phyloP scores from a whole-genome alignment of 768 basidiomycete species.

The Dendrothele bispora region DNA sequence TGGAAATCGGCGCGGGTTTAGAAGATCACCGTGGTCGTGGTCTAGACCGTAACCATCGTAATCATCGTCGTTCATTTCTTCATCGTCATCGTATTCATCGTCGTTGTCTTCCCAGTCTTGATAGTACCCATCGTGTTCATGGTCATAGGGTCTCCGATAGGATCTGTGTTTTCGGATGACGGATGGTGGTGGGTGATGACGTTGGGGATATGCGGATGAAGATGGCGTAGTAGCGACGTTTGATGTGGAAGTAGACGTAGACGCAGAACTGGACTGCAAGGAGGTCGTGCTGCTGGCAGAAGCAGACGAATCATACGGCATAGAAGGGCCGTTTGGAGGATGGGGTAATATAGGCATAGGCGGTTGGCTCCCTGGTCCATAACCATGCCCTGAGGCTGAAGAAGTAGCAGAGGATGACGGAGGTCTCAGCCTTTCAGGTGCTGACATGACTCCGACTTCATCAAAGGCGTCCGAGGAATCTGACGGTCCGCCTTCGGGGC shows the following conservation, averaged over 20 bases:
- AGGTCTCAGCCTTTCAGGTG: too few species aligned
- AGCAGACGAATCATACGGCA: neutral
- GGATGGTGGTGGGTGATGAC: neutral
- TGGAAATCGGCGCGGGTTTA: too few species aligned
- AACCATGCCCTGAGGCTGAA: neutral
- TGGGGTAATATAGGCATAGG: too few species aligned
- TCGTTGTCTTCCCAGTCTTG: neutral
- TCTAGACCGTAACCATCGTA: conserved; percentile 19
- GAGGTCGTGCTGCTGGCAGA: too few species aligned
- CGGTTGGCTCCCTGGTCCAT: too few species aligned
- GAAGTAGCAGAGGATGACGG: neutral
- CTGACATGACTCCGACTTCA: too few species aligned
- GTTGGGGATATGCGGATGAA: conserved; percentile 3
- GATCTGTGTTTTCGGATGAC: neutral
- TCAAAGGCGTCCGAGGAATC: too few species aligned
- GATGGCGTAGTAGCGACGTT: neutral
- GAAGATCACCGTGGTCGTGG: conserved; percentile 35
- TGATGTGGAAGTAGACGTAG: neutral
- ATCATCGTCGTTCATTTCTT: conserved; percentile 9
- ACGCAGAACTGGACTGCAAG: too few species aligned
- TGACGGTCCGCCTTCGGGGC: too few species aligned
- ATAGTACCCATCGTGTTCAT: conserved; percentile 26
- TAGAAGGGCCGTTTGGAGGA: too few species aligned
- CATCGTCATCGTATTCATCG: conserved; percentile 5
- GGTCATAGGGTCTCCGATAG: conserved; percentile 13